Evolutionary conservation across 345 rosid genomes (phyloP).

Genomic region (Arabis hirsuta): DNA sequence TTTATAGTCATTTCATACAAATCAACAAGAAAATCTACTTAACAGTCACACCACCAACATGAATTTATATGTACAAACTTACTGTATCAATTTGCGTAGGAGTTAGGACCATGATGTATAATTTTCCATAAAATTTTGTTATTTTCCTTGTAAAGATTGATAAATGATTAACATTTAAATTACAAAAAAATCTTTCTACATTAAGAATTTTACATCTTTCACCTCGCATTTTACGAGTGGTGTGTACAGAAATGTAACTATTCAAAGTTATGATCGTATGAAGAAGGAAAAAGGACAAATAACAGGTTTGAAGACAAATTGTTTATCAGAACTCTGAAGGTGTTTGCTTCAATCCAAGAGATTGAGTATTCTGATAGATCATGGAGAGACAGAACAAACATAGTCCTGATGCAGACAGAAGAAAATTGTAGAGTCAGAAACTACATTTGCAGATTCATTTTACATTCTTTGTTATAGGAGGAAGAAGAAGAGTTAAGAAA

Average conservation of each 20-base stretch:
- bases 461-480: background rate
- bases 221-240: constrained; percentile 5
- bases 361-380: constrained; percentile 57
- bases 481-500: constrained; percentile 12
- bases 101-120: background rate
- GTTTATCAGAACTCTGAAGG: background rate
- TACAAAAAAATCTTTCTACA: background rate
- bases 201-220: background rate
- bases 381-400: constrained; percentile 80
- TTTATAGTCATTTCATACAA: background rate
- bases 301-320: constrained; percentile 17
- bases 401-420: constrained; percentile 54
- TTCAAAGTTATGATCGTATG: constrained; percentile 19
- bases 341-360: constrained; percentile 47
- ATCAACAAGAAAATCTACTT: background rate
- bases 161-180: background rate
- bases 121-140: no score
- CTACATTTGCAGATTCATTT: background rate
- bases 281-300: background rate
- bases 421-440: constrained; percentile 7
- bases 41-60: background rate
- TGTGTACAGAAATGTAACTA: constrained; percentile 2
- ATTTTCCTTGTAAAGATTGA: background rate
- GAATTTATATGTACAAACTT: background rate
- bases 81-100: constrained; percentile 1